Percentiles rank a stretch among this genome's conserved stretches.
Evolutionary conservation across 176 grass and related monocot genomes (phyloP).

Genomic region (Saccharum officinarum): DNA sequence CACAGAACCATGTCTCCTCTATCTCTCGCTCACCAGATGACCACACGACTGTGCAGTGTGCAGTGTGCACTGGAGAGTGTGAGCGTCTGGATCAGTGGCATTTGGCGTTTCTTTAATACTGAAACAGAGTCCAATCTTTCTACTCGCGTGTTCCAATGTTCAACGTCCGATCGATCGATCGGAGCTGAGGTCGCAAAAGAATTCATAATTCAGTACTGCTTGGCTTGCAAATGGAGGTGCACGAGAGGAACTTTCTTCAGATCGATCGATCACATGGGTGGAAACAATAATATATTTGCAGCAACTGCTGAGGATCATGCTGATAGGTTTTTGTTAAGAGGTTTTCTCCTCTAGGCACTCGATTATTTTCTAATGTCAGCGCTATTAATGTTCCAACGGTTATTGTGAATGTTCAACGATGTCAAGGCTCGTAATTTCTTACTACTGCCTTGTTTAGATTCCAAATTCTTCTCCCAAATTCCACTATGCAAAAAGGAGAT

Average conservation of each 20-base stretch:
- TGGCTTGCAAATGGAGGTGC: not conserved
- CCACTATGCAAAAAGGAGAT: too few species aligned
- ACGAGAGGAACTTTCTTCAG: constrained; percentile 13
- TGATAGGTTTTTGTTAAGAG: not conserved
- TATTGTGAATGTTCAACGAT: not conserved
- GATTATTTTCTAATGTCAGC: constrained; percentile 23
- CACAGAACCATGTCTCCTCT: constrained; percentile 31
- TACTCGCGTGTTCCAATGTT: not conserved
- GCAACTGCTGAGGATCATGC: not conserved
- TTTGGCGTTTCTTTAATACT: constrained; percentile 15
- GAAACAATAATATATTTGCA: not conserved
- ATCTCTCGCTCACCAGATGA: not conserved
- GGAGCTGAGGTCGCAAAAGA: not conserved
- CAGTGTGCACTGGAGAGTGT: not conserved
- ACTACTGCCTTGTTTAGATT: too few species aligned
- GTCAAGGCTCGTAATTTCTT: not conserved
- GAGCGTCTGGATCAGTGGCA: not conserved
- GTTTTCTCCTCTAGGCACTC: not conserved
- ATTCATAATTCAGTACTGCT: not conserved
- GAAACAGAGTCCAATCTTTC: not conserved
- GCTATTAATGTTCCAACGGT: constrained; percentile 3
- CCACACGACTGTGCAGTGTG: not conserved
- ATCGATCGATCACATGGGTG: constrained; percentile 4
- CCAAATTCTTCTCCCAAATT: too few species aligned
- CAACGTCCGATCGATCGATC: not conserved